phyloP scores from a whole-genome alignment of 164 flowering plant species.

The Tetracentron sinense region DNA sequence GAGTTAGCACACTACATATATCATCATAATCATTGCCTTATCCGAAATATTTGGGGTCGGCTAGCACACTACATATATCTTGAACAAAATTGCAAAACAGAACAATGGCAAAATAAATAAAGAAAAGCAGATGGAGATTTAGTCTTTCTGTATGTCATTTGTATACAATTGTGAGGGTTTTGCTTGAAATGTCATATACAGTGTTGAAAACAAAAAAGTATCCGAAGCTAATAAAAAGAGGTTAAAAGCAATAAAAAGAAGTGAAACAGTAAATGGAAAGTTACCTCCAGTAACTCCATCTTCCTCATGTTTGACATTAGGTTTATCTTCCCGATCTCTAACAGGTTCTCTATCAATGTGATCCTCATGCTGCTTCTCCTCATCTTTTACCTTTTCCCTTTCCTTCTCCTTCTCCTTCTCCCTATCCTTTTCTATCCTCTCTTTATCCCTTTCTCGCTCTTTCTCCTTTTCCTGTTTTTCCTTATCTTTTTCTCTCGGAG shows the following conservation, averaged over 20 bases:
- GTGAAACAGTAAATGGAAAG: background rate
- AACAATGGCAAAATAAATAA: no score
- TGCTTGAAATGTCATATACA: no score
- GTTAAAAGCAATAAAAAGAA: background rate
- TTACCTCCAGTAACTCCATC: slow-evolving; percentile 56
- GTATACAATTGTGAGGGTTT: no score
- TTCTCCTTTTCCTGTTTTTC: slow-evolving; percentile 27
- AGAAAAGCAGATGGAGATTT: no score
- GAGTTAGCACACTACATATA: no score
- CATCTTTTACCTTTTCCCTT: slow-evolving; percentile 41
- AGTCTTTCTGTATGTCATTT: no score
- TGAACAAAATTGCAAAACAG: no score
- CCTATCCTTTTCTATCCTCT: slow-evolving; percentile 25
- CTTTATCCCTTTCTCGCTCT: slow-evolving; percentile 28
- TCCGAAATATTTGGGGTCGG: no score
- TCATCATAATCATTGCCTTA: no score
- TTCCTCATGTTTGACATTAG: slow-evolving; percentile 43
- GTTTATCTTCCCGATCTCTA: slow-evolving; percentile 45
- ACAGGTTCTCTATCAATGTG: slow-evolving; percentile 32
- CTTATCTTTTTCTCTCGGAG: slow-evolving; percentile 27
- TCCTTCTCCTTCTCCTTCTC: slow-evolving; percentile 28
- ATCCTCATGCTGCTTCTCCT: slow-evolving; percentile 54
- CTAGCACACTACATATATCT: no score
- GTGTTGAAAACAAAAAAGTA: no score
- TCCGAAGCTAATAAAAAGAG: background rate